Base-by-base conservation (phyloP, 2,329 filamentous ascomycete genomes). In the Dothistroma pini region DNA sequence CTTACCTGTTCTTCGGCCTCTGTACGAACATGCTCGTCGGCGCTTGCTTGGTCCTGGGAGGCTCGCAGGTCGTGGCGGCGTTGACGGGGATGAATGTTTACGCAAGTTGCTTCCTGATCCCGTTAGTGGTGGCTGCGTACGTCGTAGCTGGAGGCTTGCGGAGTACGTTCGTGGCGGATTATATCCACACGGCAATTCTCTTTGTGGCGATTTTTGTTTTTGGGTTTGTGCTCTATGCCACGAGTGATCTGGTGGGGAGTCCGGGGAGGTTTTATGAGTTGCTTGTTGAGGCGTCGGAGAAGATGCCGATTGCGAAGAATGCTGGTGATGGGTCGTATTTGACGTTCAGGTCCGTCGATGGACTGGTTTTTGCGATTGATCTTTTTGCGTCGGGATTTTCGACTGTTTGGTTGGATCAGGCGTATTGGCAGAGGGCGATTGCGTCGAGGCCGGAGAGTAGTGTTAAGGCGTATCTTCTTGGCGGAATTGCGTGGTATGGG, bases 401-500 rank as follows among this genome's bases (percentile, higher is more conserved):
- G 57, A 69, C 66, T 0, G 76, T 78, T 0, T 79, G 78, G 57
- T 69, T 64, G 5, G 64, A 66, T 56, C 64, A 66, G 44, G 57
- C 32, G 21, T 81, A 80, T 66, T 81, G 76, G 77, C 78, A 81
- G 63, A 71, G 77, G 54, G 79, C 79, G 4, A 78, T 79, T 41
- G 76, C 76, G 1, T 72, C 71, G 14, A 64, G 72, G 9, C 75
- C 76, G 2, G 70, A 71, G 10, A 74, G 72, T 16, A 74, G 73
- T n/a, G 75, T 79, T 0, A 70, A 68, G 56, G 77, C 70, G 11
- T 74, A 74, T 49, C 68, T 73, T 31, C 70, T 81, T 3, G 79
- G 77, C 19, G 78, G 79, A 0, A 67, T 82, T 7, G 78, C 78
- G 3, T 81, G 79, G 75, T 80, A 80, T 61, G 79, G 77, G 4